These are phyloP conservation scores for Madurella fahalii DNA, from an alignment of 2,329 filamentous ascomycete species.

Conservation along the genomic window DNA sequence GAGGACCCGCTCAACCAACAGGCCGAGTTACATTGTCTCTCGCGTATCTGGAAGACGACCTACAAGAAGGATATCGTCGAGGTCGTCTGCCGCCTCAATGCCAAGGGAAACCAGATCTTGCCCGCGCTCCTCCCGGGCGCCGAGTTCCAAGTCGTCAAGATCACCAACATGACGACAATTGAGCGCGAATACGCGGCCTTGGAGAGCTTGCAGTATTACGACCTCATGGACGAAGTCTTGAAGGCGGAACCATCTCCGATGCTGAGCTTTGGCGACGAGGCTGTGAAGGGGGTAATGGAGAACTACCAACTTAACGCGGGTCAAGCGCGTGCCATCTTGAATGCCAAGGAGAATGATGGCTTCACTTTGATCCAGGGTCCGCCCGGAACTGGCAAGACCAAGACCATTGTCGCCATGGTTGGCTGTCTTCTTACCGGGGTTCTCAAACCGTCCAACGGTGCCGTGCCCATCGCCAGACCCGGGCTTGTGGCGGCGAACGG, in stretches of 20 bases:
- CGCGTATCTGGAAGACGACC: conserved; percentile 73
- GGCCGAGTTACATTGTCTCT: conserved; percentile 73
- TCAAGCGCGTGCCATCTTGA: conserved; percentile 87
- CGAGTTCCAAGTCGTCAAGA: conserved; percentile 70
- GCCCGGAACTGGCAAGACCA: conserved; percentile 95
- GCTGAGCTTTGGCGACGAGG: conserved; percentile 72
- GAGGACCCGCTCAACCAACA: conserved; percentile 64
- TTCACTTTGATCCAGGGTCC: conserved; percentile 96
- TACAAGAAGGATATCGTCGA: conserved; percentile 80
- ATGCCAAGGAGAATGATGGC: conserved; percentile 90
- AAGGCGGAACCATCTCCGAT: conserved; percentile 86
- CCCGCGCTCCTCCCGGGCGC: conserved; percentile 64
- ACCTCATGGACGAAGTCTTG: conserved; percentile 84
- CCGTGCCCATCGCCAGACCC: conserved; percentile 44
- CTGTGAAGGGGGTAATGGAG: conserved; percentile 62
- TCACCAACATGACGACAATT: conserved; percentile 89
- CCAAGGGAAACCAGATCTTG: conserved; percentile 58
- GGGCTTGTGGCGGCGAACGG: conserved; percentile 28
- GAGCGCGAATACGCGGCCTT: conserved; percentile 94
- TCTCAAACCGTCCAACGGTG: conserved; percentile 39
- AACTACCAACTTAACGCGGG: conserved; percentile 84
- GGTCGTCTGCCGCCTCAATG: conserved; percentile 78
- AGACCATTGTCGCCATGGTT: conserved; percentile 95
- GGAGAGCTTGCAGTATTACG: conserved; percentile 89
- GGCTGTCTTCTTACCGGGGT: conserved; percentile 71